A percentile compares a stretch with the other conserved stretches of the same genome.
Evolutionary conservation across 352 stramenopile species (phyloP).

Genomic region (Pythium myriotylum): DNA sequence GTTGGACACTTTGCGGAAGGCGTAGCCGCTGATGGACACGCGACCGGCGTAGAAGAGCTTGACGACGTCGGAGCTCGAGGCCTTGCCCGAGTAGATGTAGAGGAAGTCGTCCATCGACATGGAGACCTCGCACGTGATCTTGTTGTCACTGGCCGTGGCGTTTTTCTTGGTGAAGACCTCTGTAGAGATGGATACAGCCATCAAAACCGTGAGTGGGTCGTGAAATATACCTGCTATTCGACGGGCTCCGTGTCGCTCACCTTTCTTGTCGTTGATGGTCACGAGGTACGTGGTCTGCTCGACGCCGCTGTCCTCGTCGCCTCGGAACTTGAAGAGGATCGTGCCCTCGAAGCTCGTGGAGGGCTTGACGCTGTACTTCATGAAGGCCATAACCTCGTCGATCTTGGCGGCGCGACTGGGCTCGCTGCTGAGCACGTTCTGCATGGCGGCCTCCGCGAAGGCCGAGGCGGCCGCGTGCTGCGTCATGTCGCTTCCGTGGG

Average conservation of each 20-base stretch:
- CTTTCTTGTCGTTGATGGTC: conserved; percentile 46
- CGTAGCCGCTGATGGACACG: conserved; percentile 77
- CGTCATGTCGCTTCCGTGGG: too few relatives aligned
- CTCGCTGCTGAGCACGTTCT: neutral
- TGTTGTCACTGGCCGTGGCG: conserved; percentile 33
- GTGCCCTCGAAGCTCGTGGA: conserved; percentile 71
- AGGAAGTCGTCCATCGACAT: conserved; percentile 89
- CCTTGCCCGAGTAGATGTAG: conserved; percentile 87
- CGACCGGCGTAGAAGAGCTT: conserved; percentile 84
- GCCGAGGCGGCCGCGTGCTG: conserved; percentile 16
- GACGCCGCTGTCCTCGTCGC: conserved; percentile 34
- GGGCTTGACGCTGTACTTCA: conserved; percentile 82
- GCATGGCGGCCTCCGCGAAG: conserved; percentile 10
- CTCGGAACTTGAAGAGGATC: conserved; percentile 87
- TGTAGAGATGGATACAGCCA: conserved; percentile 21
- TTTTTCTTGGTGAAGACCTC: conserved; percentile 67
- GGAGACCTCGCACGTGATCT: conserved; percentile 73
- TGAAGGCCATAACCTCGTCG: conserved; percentile 87
- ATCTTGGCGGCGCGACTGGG: conserved; percentile 68
- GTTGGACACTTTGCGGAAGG: conserved; percentile 76
- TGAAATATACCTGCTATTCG: too few relatives aligned
- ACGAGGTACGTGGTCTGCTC: conserved; percentile 72
- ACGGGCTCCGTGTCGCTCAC: too few relatives aligned
- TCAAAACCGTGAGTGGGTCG: conserved; percentile 12
- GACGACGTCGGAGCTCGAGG: conserved; percentile 68